Conservation (phyloP, 371 early-diverging fungal species). For the Apophysomyces elegans region DNA sequence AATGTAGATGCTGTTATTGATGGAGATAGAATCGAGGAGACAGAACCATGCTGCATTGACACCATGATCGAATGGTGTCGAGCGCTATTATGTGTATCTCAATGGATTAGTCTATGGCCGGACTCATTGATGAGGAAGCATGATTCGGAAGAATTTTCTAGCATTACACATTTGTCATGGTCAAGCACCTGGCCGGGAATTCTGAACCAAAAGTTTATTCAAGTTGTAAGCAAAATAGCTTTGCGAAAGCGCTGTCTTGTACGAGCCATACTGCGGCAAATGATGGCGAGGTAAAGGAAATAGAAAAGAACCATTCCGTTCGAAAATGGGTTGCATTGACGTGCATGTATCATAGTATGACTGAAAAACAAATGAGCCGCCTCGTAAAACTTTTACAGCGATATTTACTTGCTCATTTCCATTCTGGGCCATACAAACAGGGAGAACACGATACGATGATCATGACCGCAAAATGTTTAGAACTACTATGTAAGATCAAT, state of each 20-base stretch:
- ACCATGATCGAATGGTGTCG: conserved; percentile 47
- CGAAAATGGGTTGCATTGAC: neutral
- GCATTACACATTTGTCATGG: neutral
- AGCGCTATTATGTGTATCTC: conserved; percentile 31
- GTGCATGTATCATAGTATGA: conserved; percentile 18
- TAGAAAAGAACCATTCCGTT: neutral
- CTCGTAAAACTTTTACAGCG: conserved; percentile 33
- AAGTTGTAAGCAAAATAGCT: conserved; percentile 32
- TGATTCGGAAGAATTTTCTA: neutral
- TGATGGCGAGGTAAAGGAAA: conserved; percentile 19
- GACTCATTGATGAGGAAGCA: neutral
- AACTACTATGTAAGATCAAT: conserved; percentile 51
- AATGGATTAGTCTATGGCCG: conserved; percentile 33
- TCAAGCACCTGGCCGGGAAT: conserved; percentile 22
- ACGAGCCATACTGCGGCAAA: conserved; percentile 16
- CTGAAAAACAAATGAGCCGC: conserved; percentile 22
- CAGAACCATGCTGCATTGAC: conserved; percentile 18
- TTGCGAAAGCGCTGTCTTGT: conserved; percentile 4
- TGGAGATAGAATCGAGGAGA: conserved; percentile 17
- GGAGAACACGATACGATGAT: conserved; percentile 66
- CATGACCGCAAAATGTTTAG: conserved; percentile 63
- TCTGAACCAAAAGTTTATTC: conserved; percentile 39
- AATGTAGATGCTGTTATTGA: conserved; percentile 31
- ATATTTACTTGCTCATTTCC: conserved; percentile 55
- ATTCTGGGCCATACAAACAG: conserved; percentile 48